A percentile compares a stretch with the other conserved stretches of the same genome.
Evolutionary conservation across 2,329 filamentous ascomycete genomes (phyloP).

Genomic region (Metarhizium guizhouense): DNA sequence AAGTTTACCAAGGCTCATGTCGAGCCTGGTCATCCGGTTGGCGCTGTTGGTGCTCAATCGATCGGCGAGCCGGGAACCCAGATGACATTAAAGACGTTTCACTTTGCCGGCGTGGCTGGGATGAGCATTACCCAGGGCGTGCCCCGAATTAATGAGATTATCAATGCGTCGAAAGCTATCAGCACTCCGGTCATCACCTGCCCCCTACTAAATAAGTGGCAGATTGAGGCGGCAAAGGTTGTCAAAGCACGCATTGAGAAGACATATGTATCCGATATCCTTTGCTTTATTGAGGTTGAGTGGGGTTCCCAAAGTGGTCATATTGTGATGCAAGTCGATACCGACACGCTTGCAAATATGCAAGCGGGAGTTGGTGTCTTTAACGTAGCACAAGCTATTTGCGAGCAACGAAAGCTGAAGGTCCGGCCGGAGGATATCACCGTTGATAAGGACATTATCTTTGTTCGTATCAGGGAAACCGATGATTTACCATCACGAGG

Average conservation of each 20-base stretch:
- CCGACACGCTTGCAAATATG: not conserved
- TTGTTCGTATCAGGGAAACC: not conserved
- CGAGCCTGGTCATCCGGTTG: slow-evolving; percentile 89
- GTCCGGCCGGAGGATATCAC: not conserved
- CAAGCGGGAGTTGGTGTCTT: not conserved
- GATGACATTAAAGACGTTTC: slow-evolving; percentile 98
- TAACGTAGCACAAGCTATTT: not conserved
- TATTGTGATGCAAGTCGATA: not conserved
- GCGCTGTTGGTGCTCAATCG: slow-evolving; percentile 90
- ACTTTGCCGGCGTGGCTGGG: slow-evolving; percentile 97
- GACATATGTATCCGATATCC: slow-evolving; percentile 74
- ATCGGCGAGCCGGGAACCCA: slow-evolving; percentile 96
- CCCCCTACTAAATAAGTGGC: slow-evolving; percentile 64
- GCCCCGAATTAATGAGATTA: slow-evolving; percentile 98
- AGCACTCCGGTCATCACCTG: slow-evolving; percentile 90
- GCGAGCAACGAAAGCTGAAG: not conserved
- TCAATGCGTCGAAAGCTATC: slow-evolving; percentile 90
- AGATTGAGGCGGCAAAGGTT: slow-evolving; percentile 69
- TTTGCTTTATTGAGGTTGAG: slow-evolving; percentile 75
- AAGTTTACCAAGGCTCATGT: slow-evolving; percentile 88
- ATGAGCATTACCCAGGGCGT: slow-evolving; percentile 99
- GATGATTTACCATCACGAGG: not conserved
- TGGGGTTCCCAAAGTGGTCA: slow-evolving; percentile 56
- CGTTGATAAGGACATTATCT: not conserved
- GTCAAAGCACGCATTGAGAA: slow-evolving; percentile 93